Base-by-base conservation (phyloP, 805 yeast species). In the Wickerhamiella vanderwaltii region DNA sequence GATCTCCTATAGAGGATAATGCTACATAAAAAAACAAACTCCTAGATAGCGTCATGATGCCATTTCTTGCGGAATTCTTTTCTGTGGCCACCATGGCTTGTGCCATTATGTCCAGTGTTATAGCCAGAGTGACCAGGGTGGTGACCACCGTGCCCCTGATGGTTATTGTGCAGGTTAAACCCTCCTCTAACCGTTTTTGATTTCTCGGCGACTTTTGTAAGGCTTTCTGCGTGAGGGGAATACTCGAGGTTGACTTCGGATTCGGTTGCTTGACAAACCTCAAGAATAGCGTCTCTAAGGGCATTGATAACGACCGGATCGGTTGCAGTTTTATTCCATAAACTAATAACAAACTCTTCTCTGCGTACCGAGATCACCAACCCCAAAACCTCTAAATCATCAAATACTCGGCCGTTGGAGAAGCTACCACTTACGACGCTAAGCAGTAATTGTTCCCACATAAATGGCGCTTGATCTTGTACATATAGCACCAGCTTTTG, bases 281-380 rank as follows among this genome's bases (percentile, higher is more conserved):
- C 35, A 13, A 38, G 33, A n/a, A 43, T 36, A 15, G 41, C 45
- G 12, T 45, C 51, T 31, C 48, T 43, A 22, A 58, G 46, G 35
- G 48, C 44, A 24, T 43, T 44, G 17, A 47, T 50, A 20, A 49
- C 43, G 13, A 38, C 42, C 51, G 71, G 71, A 37, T 55, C 48
- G 29, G 43, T 43, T 7, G 55, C 55, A 5, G 46, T 46, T 16
- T 71, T 65, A 58, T 75, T 77, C 85, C 85, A 77, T 37, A 77
- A 64, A 43, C 73, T 63, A 41, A 77, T 62, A 28, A 74, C 68
- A 49, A 72, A 76, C 46, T 74, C 80, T 46, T 73, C 78, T 26
- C 68, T 66, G 36, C 81, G 66, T 12, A 73, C 69, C 53, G 77
- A 69, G 41, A 77, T 62, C 15, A 73, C 79, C 25, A 76, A 54